Conservation (phyloP, 306 rosid genomes). For the Urtica urens region DNA sequence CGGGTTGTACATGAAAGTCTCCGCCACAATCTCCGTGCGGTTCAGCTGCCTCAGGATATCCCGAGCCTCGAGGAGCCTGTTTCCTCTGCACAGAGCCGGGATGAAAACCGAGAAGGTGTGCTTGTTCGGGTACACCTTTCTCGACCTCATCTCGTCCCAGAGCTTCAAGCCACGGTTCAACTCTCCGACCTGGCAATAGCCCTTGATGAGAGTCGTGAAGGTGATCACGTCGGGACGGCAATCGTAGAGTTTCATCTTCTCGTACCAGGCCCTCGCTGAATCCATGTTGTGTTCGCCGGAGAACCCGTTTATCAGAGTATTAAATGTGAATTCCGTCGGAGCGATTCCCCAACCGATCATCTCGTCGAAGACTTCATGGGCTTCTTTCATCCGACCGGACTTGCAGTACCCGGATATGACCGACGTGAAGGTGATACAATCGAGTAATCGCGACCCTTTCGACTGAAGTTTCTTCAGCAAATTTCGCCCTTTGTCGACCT, state of each 20-base stretch:
- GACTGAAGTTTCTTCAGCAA: constrained; percentile 40
- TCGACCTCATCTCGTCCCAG: constrained; percentile 57
- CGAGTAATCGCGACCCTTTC: constrained; percentile 25
- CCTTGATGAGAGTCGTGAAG: constrained; percentile 58
- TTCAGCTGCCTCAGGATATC: constrained; percentile 45
- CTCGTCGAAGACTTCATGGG: constrained; percentile 41
- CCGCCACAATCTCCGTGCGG: constrained; percentile 29
- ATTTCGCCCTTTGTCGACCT: constrained; percentile 39
- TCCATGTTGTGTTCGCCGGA: constrained; percentile 53
- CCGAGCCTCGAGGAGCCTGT: constrained; percentile 59
- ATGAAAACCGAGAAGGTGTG: constrained; percentile 68
- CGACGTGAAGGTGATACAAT: constrained; percentile 57
- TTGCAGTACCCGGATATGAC: constrained; percentile 67
- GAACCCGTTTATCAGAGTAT: constrained; percentile 59
- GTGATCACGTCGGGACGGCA: constrained; percentile 57
- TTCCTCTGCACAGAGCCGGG: constrained; percentile 57
- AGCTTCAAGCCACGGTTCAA: constrained; percentile 45
- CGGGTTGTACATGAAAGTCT: constrained; percentile 65
- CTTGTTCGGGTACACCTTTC: constrained; percentile 37
- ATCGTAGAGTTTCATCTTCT: constrained; percentile 43
- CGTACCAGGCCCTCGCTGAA: constrained; percentile 39
- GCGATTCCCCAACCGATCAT: constrained; percentile 37
- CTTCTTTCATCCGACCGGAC: constrained; percentile 52
- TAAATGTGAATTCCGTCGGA: constrained; percentile 55
- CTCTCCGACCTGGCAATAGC: constrained; percentile 55